Evolutionary conservation across 1,284 basidiomycete species (phyloP).

Genomic region (Porogramme epimiltina): DNA sequence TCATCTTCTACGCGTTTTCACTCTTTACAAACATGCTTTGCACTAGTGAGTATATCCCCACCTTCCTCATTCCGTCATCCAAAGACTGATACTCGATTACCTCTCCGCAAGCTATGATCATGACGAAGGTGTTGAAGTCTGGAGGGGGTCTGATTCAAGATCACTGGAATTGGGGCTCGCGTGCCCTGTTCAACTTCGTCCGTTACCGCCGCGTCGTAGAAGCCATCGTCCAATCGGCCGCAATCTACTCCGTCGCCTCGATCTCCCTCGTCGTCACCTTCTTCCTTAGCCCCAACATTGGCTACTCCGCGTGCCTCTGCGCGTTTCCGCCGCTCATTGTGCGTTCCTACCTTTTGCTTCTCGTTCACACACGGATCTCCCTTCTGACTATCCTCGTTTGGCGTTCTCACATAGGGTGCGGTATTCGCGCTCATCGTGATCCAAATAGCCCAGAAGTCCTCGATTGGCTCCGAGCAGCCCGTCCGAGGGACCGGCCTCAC

Average conservation of each 20-base stretch:
- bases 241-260: background rate
- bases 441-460: background rate
- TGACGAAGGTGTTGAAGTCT: background rate
- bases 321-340: background rate
- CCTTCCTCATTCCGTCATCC: too few relatives aligned
- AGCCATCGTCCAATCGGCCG: constrained; percentile 2
- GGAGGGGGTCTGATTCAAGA: background rate
- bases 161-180: background rate
- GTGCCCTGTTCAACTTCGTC: background rate
- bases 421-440: constrained; percentile 2
- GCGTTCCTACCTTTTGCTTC: too few relatives aligned
- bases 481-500: too few relatives aligned
- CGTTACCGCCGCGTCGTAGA: too few relatives aligned
- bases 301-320: background rate
- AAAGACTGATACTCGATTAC: too few relatives aligned
- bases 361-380: too few relatives aligned
- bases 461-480: too few relatives aligned
- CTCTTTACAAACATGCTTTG: too few relatives aligned
- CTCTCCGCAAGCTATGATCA: background rate
- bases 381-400: background rate
- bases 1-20: too few relatives aligned
- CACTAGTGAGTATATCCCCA: too few relatives aligned
- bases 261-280: background rate
- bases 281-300: background rate
- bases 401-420: too few relatives aligned